These are phyloP conservation scores for Prosopis cineraria DNA, from an alignment of 306 rosid species.

Conservation along the genomic window DNA sequence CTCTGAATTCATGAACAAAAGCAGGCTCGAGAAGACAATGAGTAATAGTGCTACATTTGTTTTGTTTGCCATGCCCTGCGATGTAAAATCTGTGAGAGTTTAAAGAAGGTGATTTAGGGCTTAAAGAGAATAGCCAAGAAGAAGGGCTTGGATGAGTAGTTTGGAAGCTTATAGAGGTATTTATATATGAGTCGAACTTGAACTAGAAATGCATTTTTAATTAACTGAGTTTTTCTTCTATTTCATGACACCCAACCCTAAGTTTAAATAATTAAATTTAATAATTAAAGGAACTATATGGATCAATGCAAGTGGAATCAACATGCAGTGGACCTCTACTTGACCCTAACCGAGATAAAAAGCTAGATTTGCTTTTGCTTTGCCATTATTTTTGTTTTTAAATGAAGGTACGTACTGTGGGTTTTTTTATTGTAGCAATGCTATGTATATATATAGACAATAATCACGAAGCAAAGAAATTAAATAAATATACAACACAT, in stretches of 20 bases:
- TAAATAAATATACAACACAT: background rate
- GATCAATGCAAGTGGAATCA: background rate
- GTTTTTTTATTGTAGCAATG: background rate
- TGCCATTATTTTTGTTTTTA: background rate
- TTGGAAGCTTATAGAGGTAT: background rate
- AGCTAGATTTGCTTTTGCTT: background rate
- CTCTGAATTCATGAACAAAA: slow-evolving; percentile 29
- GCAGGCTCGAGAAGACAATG: slow-evolving; percentile 33
- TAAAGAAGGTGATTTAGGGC: background rate
- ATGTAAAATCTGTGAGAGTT: background rate
- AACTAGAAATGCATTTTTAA: background rate
- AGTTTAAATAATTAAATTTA: background rate
- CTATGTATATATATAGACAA: background rate
- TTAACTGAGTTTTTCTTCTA: background rate
- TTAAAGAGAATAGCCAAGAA: background rate
- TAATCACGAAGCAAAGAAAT: background rate
- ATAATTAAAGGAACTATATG: background rate
- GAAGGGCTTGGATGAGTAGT: background rate
- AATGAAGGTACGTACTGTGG: background rate
- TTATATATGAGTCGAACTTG: background rate
- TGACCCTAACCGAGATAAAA: background rate
- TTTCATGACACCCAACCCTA: background rate
- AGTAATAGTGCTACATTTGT: background rate
- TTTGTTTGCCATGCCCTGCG: slow-evolving; percentile 38
- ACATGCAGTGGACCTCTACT: background rate